Evolutionary conservation across 225 moss, liverwort and hornwort genomes (phyloP).

Genomic region (Bryum argenteum): DNA sequence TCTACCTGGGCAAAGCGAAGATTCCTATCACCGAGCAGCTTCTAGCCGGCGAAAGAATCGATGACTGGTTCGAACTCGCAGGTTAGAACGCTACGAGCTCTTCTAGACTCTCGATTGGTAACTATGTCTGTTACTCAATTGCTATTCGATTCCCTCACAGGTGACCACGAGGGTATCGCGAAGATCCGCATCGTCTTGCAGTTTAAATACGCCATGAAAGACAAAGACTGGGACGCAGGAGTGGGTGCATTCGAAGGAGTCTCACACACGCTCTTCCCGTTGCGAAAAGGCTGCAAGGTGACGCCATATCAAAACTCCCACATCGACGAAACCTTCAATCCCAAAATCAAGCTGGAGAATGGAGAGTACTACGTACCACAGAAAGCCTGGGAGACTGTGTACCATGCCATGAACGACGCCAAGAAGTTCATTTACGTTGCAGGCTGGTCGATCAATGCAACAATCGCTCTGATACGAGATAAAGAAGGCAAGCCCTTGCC

Average conservation of each 20-base stretch:
- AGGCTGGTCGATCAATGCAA: conserved; percentile 76
- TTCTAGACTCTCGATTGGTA: background rate
- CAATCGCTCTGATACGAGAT: conserved; percentile 63
- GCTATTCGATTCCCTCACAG: conserved; percentile 17
- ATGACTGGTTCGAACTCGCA: conserved; percentile 64
- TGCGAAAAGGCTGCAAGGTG: conserved; percentile 77
- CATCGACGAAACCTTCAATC: conserved; percentile 74
- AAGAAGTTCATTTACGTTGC: conserved; percentile 73
- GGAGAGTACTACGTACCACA: conserved; percentile 64
- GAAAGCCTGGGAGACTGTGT: conserved; percentile 69
- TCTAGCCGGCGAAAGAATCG: conserved; percentile 55
- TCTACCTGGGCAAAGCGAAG: conserved; percentile 59
- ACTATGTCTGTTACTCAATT: background rate
- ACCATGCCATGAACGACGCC: conserved; percentile 68
- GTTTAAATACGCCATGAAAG: conserved; percentile 52
- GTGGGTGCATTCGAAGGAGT: conserved; percentile 66
- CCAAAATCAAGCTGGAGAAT: conserved; percentile 54
- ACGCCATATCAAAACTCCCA: conserved; percentile 84
- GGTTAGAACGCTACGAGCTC: conserved; percentile 10
- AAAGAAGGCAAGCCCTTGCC: conserved; percentile 55
- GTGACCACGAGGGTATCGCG: conserved; percentile 45
- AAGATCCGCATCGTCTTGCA: conserved; percentile 65
- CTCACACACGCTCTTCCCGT: conserved; percentile 67
- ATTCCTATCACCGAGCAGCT: conserved; percentile 57
- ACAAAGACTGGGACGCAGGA: conserved; percentile 72